Conservation (phyloP, 805 yeast species). For the Ogataea pilisensis region DNA sequence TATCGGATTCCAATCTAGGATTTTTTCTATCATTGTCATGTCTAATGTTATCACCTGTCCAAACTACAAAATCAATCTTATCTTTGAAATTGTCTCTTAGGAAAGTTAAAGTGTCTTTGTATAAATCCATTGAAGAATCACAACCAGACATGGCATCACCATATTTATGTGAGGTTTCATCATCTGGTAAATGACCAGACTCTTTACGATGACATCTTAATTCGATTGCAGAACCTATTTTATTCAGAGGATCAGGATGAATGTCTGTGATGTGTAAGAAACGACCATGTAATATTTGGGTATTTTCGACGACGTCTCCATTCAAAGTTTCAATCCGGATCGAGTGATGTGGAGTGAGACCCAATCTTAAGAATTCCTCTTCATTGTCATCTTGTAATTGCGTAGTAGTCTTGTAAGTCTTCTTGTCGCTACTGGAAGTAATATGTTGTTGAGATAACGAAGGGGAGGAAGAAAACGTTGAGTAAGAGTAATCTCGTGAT, state of each 20-base stretch:
- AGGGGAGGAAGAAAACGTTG: no score
- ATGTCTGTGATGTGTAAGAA: conserved; percentile 84
- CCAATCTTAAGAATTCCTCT: conserved; percentile 30
- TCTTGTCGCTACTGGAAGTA: background rate
- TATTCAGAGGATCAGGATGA: conserved; percentile 75
- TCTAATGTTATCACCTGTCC: conserved; percentile 89
- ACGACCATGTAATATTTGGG: conserved; percentile 55
- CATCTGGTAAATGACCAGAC: conserved; percentile 30
- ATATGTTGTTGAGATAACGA: no score
- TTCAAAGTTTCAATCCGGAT: conserved; percentile 23
- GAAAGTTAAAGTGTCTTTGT: conserved; percentile 66
- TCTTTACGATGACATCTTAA: conserved; percentile 50
- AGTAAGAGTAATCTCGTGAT: background rate
- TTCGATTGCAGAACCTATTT: conserved; percentile 45
- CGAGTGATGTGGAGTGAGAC: conserved; percentile 40
- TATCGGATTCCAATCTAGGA: conserved; percentile 72
- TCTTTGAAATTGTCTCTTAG: conserved; percentile 58
- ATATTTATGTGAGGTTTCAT: conserved; percentile 55
- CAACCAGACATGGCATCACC: conserved; percentile 79
- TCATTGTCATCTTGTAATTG: conserved; percentile 18
- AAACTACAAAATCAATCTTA: conserved; percentile 77
- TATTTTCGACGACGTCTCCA: conserved; percentile 10
- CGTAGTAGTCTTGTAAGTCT: background rate
- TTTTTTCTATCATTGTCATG: conserved; percentile 73
- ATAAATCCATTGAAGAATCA: conserved; percentile 64